phyloP scores from a whole-genome alignment of 805 yeast species.

The Jamesozyma jinghongensis region DNA sequence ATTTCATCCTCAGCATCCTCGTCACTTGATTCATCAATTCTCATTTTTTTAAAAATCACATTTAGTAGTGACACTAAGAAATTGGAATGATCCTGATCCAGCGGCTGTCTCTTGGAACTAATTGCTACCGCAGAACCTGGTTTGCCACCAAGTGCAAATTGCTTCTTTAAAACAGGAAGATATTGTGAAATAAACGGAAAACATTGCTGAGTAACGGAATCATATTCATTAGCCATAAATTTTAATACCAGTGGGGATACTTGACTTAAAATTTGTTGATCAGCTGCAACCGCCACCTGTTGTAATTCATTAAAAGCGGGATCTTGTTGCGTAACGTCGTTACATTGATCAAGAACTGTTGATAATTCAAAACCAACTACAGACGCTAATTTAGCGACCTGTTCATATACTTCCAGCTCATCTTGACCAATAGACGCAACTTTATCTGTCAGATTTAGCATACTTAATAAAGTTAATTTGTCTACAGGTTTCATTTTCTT shows the following conservation, averaged over 20 bases:
- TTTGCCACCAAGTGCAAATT: conserved; percentile 32
- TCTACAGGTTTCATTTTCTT: conserved; percentile 72
- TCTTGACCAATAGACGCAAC: conserved; percentile 26
- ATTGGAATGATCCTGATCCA: conserved; percentile 35
- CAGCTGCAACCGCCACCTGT: conserved; percentile 31
- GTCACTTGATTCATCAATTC: conserved; percentile 66
- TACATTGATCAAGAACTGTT: conserved; percentile 51
- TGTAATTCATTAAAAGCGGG: conserved; percentile 27
- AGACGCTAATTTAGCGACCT: conserved; percentile 63
- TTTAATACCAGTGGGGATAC: conserved; percentile 65
- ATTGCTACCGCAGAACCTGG: conserved; percentile 33
- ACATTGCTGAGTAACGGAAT: conserved; percentile 77
- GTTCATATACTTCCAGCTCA: conserved; percentile 64
- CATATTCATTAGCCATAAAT: conserved; percentile 73
- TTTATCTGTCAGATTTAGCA: conserved; percentile 57
- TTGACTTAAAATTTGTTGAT: conserved; percentile 42
- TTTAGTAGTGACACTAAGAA: conserved; percentile 55
- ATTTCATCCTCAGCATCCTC: conserved; percentile 67
- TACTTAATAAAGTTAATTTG: conserved; percentile 51
- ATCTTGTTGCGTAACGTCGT: conserved; percentile 18
- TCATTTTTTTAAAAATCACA: conserved; percentile 68
- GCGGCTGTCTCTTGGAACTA: conserved; percentile 29
- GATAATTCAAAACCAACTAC: conserved; percentile 69
- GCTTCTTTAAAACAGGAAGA: conserved; percentile 58
- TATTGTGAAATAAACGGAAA: conserved; percentile 74